These are phyloP conservation scores for Pleurotus platypus DNA, from an alignment of 768 basidiomycete species.

Conservation along the genomic window DNA sequence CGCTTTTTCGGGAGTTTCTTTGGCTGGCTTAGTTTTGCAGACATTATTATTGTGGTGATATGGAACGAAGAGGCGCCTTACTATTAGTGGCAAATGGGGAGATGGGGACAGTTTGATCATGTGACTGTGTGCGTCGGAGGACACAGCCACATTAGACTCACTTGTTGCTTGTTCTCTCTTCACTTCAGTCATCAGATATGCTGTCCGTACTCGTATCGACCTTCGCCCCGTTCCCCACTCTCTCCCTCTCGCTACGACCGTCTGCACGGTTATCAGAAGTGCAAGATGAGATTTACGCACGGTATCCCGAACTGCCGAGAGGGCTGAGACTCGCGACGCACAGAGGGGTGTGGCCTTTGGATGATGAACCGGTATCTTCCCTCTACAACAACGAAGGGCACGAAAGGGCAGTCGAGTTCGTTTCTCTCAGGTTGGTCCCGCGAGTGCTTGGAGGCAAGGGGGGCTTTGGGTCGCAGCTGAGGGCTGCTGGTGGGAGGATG, in stretches of 20 bases:
- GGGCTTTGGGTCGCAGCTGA: conserved; percentile 93
- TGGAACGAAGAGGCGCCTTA: too few relatives aligned
- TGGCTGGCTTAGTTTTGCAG: too few relatives aligned
- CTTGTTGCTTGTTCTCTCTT: too few relatives aligned
- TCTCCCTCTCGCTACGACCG: conserved; percentile 42
- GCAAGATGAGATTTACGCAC: conserved; percentile 37
- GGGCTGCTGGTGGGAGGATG: conserved; percentile 98
- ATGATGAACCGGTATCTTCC: conserved; percentile 24
- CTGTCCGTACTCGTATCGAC: conserved; percentile 49
- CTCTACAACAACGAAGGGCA: conserved; percentile 22
- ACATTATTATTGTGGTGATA: too few relatives aligned
- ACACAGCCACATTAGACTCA: too few relatives aligned
- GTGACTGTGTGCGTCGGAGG: too few relatives aligned
- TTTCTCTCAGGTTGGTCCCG: conserved; percentile 73
- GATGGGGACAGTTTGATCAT: too few relatives aligned
- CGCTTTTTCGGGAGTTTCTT: not conserved
- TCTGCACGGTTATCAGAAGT: conserved; percentile 38
- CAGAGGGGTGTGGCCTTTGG: conserved; percentile 34
- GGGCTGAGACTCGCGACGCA: conserved; percentile 34
- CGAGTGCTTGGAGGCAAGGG: conserved; percentile 89
- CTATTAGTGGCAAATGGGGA: too few relatives aligned
- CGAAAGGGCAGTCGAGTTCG: conserved; percentile 28
- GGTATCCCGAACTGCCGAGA: conserved; percentile 44
- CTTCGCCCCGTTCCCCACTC: conserved; percentile 57
- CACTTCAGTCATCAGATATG: not conserved